A percentile compares a stretch with the other conserved stretches of the same genome.
These are phyloP conservation scores for Stephania japonica DNA, from an alignment of 164 flowering plant species.

Conservation along the genomic window DNA sequence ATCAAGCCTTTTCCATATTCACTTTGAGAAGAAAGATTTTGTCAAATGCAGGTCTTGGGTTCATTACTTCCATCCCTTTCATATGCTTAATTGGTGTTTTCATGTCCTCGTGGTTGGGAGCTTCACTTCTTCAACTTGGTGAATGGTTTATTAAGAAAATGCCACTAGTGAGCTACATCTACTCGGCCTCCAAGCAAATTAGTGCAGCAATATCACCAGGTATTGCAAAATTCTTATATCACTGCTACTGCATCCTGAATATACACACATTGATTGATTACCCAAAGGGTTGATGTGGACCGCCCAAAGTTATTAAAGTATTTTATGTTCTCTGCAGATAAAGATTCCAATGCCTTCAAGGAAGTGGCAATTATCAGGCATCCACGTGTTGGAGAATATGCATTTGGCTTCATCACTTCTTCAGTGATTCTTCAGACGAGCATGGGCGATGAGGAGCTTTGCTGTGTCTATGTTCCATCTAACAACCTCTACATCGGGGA, in stretches of 20 bases:
- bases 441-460: constrained; percentile 40
- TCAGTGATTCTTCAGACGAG: constrained; percentile 34
- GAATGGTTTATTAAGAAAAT: constrained; percentile 49
- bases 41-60: constrained; percentile 41
- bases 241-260: not conserved
- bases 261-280: no score
- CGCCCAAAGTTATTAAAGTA: not conserved
- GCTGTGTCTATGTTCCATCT: constrained; percentile 53
- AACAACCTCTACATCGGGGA: constrained; percentile 17
- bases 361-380: constrained; percentile 67
- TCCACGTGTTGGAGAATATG: constrained; percentile 64
- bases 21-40: not conserved
- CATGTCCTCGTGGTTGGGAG: constrained; percentile 57
- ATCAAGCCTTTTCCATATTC: not conserved
- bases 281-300: no score
- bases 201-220: constrained; percentile 57
- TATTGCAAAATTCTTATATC: constrained; percentile 1
- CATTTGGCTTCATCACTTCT: constrained; percentile 64
- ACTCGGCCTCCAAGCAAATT: constrained; percentile 49
- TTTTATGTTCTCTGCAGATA: constrained; percentile 26
- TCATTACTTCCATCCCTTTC: constrained; percentile 43
- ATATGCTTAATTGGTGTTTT: constrained; percentile 48
- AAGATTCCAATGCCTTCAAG: constrained; percentile 53
- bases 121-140: constrained; percentile 41
- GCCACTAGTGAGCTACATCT: constrained; percentile 47